Conservation (phyloP, 139 green algal species). For the Picocystis salinarum region DNA sequence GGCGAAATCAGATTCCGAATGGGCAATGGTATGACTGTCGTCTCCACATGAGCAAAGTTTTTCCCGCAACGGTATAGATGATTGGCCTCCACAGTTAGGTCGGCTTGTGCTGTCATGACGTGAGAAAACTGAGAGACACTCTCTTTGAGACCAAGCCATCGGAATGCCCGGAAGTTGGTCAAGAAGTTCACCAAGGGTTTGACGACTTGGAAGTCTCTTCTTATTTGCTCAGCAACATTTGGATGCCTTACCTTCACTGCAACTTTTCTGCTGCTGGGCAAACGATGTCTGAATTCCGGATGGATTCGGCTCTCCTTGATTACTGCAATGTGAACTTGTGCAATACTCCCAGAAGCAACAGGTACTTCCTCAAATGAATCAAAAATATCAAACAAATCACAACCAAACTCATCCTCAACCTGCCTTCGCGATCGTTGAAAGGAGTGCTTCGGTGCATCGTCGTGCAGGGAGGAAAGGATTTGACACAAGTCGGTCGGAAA, state of each 20-base stretch:
- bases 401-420: not conserved
- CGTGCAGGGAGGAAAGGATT: slow-evolving; percentile 42
- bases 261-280: not conserved
- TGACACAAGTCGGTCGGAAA: slow-evolving; percentile 23
- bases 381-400: slow-evolving; percentile 4
- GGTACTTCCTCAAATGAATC: slow-evolving; percentile 2
- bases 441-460: slow-evolving; percentile 46
- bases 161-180: slow-evolving; percentile 7
- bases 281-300: slow-evolving; percentile 8
- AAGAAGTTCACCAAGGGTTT: slow-evolving; percentile 5
- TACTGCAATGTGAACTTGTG: slow-evolving; percentile 1
- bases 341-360: slow-evolving; percentile 6
- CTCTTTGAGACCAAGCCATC: slow-evolving; percentile 14
- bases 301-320: not conserved
- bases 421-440: not conserved
- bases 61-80: slow-evolving; percentile 46
- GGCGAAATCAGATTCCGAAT: not conserved
- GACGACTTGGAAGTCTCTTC: slow-evolving; percentile 21
- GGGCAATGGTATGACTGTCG: not conserved
- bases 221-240: slow-evolving; percentile 10
- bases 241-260: slow-evolving; percentile 17
- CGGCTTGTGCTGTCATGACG: slow-evolving; percentile 37
- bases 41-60: slow-evolving; percentile 40
- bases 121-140: slow-evolving; percentile 24
- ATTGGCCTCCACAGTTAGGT: slow-evolving; percentile 61